Conservation (phyloP, 345 rosid species). For the Eutrema japonicum region DNA sequence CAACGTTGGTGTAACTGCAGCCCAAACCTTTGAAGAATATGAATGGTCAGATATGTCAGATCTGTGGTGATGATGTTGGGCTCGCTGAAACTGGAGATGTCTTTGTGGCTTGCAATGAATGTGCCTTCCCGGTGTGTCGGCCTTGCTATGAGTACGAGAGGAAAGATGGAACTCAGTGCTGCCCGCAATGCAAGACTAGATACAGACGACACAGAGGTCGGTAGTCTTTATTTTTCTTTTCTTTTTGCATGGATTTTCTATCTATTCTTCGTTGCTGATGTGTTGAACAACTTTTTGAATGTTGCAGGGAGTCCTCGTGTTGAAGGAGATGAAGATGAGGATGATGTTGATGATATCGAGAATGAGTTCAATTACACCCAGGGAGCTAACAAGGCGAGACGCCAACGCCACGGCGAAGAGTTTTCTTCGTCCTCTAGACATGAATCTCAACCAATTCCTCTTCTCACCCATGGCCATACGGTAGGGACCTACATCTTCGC, state of each 20-base stretch:
- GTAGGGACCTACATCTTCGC: slow-evolving; percentile 50
- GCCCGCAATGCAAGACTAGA: slow-evolving; percentile 99
- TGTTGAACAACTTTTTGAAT: slow-evolving; percentile 24
- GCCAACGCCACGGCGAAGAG: slow-evolving; percentile 87
- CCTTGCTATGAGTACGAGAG: slow-evolving; percentile 99
- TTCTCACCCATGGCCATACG: slow-evolving; percentile 83
- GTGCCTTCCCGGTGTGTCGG: slow-evolving; percentile 98
- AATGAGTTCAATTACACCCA: slow-evolving; percentile 88
- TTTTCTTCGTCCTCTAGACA: slow-evolving; percentile 86
- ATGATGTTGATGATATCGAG: slow-evolving; percentile 93
- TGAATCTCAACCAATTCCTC: slow-evolving; percentile 94
- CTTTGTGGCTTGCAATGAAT: slow-evolving; percentile 98
- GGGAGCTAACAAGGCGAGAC: slow-evolving; percentile 63
- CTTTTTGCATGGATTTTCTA: background rate
- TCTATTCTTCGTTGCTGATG: slow-evolving; percentile 2
- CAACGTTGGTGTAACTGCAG: slow-evolving; percentile 47
- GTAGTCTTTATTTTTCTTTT: slow-evolving; percentile 10
- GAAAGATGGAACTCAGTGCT: slow-evolving; percentile 96
- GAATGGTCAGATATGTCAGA: slow-evolving; percentile 88
- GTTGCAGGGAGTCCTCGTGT: slow-evolving; percentile 88
- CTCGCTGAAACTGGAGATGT: slow-evolving; percentile 62
- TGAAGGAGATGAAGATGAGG: slow-evolving; percentile 98
- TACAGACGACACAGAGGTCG: slow-evolving; percentile 91
- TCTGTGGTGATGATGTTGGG: slow-evolving; percentile 93
- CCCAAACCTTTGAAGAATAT: slow-evolving; percentile 76